A percentile compares a stretch with the other conserved stretches of the same genome.
phyloP scores from a whole-genome alignment of 2,329 filamentous ascomycete species.

The Alternaria metachromatica region DNA sequence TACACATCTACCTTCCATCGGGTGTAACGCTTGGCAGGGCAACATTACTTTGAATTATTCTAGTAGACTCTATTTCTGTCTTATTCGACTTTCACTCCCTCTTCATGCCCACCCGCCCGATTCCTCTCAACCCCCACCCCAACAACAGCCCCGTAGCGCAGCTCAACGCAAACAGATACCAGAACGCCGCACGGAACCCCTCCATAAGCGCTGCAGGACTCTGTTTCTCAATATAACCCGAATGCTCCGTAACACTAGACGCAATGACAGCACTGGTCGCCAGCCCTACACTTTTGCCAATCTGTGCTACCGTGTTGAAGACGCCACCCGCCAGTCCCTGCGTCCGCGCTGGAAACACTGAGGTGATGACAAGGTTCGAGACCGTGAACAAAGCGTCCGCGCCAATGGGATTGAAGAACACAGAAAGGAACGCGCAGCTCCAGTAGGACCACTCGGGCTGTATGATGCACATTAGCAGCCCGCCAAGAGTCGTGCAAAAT shows the following conservation, averaged over 20 bases:
- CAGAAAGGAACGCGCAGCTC: slow-evolving; percentile 53
- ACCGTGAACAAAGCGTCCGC: slow-evolving; percentile 55
- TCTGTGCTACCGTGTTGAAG: slow-evolving; percentile 54
- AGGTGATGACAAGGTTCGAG: slow-evolving; percentile 53
- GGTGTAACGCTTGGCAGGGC: slow-evolving; percentile 12
- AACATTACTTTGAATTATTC: not conserved
- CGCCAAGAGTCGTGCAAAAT: slow-evolving; percentile 37
- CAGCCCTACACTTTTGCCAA: slow-evolving; percentile 52
- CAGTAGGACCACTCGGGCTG: slow-evolving; percentile 57
- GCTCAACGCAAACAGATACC: slow-evolving; percentile 50
- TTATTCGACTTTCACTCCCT: slow-evolving; percentile 33
- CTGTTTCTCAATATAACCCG: slow-evolving; percentile 33
- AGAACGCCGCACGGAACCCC: slow-evolving; percentile 53
- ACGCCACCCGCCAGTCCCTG: slow-evolving; percentile 56
- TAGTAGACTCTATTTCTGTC: not conserved
- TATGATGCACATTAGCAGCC: slow-evolving; percentile 45
- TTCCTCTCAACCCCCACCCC: slow-evolving; percentile 50
- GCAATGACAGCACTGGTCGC: slow-evolving; percentile 51
- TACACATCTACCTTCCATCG: not conserved
- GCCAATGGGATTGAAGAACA: slow-evolving; percentile 53
- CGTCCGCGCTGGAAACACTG: slow-evolving; percentile 49
- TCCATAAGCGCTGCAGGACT: slow-evolving; percentile 47
- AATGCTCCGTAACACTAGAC: slow-evolving; percentile 32
- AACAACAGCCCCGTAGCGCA: slow-evolving; percentile 42
- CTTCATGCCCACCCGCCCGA: slow-evolving; percentile 55